Base-by-base conservation (phyloP, 139 green algal genomes). In the Chlamydomonas sp. region DNA sequence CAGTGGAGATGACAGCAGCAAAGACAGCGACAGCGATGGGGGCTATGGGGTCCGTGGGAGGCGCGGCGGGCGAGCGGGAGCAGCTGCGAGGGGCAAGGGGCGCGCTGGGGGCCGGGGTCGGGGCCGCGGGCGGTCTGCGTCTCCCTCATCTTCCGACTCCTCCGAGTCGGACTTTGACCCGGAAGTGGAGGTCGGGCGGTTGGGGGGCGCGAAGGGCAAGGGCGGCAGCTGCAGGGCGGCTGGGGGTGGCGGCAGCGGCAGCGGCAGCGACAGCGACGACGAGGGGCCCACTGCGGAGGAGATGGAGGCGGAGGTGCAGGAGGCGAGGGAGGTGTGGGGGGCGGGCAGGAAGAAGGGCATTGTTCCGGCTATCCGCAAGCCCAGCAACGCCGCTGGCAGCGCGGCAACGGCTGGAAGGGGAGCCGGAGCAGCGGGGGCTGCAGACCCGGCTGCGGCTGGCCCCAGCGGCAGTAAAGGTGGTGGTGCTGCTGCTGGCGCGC, bases 121-220 rank as follows among this genome's bases (percentile, higher is more conserved):
- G 62, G 18, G n/a, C 69, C 15, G 69, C 16, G 31, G 31, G 31
- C 31, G 31, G 31, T 49, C 31, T 49, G 31, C 31, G 31, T 49
- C 31, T 49, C 31, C 31, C 31, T 49, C 31, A 49, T 49, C 31
- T 49, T 84, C 79, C 49, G 79, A 63, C 31, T 76, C 63, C 31
- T 76, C 63, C 57, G 79, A 84, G 66, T 84, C 79, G 2, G 79
- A 84, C 3, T 84, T 84, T 49, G 63, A 60, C 31, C 79, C 79
- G 14, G 66, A 62, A 8, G 58, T 49, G 63, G 63, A 84, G 16
- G 64, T 31, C 57, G 63, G 31, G 79, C 75, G 64, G 66, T 31
- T 76, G 63, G 62, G 1, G 9, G 77, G 12, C 17, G 18, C 18
- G 16, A 63, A 20, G 4, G 63, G 14, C 79, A 76, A 76, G 79